phyloP scores from a whole-genome alignment of 2,329 filamentous ascomycete species.

The Neodidymelliopsis sp. region DNA sequence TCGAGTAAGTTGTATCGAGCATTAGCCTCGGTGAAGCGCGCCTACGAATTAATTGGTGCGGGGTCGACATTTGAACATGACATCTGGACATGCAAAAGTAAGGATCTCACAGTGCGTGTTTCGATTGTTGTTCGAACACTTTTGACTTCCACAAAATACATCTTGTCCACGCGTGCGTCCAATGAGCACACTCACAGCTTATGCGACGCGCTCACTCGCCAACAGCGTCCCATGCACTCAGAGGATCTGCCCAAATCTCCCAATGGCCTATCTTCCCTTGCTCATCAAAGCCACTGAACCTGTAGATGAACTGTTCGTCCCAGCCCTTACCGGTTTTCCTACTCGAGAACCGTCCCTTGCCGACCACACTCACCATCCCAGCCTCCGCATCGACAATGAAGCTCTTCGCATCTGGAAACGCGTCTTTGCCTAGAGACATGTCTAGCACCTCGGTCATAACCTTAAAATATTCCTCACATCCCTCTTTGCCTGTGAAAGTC shows the following conservation, averaged over 20 bases:
- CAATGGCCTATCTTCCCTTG: conserved; percentile 51
- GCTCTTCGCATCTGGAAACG: conserved; percentile 43
- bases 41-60: conserved; percentile 15
- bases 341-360: conserved; percentile 45
- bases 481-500: conserved; percentile 44
- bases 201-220: conserved; percentile 26
- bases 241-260: conserved; percentile 56
- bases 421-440: conserved; percentile 41
- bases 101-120: too few relatives aligned
- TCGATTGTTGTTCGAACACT: not conserved
- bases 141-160: not conserved
- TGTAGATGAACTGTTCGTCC: conserved; percentile 53
- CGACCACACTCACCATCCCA: conserved; percentile 48
- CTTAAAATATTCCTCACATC: conserved; percentile 51
- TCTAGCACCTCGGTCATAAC: conserved; percentile 44
- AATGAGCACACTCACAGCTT: too few relatives aligned
- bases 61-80: conserved; percentile 4
- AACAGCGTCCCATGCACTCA: conserved; percentile 53
- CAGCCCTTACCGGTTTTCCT: conserved; percentile 51
- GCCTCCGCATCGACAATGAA: conserved; percentile 49
- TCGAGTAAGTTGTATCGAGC: conserved; percentile 20
- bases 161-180: too few relatives aligned
- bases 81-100: too few relatives aligned
- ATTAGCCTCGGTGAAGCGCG: conserved; percentile 20
- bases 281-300: conserved; percentile 51